Base-by-base conservation (phyloP, 2,329 filamentous ascomycete species). In the Furcasterigmium furcatum region DNA sequence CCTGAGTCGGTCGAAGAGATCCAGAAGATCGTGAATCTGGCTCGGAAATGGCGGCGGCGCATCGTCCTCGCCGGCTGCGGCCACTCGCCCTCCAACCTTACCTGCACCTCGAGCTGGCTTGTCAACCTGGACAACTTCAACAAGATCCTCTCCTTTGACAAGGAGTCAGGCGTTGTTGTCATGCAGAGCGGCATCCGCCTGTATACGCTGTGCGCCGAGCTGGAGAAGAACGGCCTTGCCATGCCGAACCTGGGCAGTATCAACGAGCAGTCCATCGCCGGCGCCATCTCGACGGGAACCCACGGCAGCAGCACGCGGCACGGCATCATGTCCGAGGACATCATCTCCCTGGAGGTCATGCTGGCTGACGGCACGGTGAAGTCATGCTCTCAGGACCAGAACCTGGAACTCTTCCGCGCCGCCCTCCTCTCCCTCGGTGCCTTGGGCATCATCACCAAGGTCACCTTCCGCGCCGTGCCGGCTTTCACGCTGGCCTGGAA, bases 161-260 rank as follows among this genome's bases (percentile, higher is more conserved):
- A 66, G 43, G 73, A 79, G 32, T 84, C 76, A 10, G 79, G 83
- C 43, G 67, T 87, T 8, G 80, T 95, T 44, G 82, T 84, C 3
- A 87, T 95, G 56, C 80, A 97, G 69, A 87, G 87, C n/a, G 94
- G 94, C 14, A 96, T 97, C 53, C 79, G 92, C 18, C 73, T 99
- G 49, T 82, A 81, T 56, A 72, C 84, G 48, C 72, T 99, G 46
- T 87, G 90, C 51, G 76, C 79, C 36, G 80, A 83, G 58, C 81
- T 96, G 25, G 89, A 88, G 54, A 75, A 79, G 45, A 68, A 84
- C 56, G 90, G 89, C 1, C 76, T 96, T 52, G 90, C 91, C 3
- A 85, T 99, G 79, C 87, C 88, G 22, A 96, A 95, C 63, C 73
- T 97, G 38, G 94, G 94, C 29, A 96, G 90, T 64, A 99, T 99